phyloP scores from a whole-genome alignment of 140 eudicot genomes.

The Senecio squalidus region DNA sequence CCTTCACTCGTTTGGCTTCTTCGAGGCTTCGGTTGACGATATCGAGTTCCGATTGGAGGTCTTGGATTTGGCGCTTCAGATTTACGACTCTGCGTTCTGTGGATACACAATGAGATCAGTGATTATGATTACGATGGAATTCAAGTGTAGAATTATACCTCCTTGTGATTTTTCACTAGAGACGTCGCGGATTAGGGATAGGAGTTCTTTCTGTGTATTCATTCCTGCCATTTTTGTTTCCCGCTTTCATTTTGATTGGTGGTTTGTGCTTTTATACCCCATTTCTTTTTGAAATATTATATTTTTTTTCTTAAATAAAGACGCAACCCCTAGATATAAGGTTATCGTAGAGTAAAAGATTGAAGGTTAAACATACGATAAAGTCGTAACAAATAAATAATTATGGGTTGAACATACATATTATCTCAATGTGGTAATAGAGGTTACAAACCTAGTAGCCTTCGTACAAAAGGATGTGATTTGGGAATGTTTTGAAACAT shows the following conservation, averaged over 20 bases:
- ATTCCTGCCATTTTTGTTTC: conserved; percentile 52
- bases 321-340: too few species aligned
- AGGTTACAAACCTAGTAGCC: too few species aligned
- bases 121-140: conserved; percentile 8
- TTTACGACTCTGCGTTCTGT: conserved; percentile 60
- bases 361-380: too few species aligned
- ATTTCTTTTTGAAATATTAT: too few species aligned
- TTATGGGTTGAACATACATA: too few species aligned
- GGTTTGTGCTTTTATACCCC: conserved; percentile 10
- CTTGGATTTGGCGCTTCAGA: conserved; percentile 46
- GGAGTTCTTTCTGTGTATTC: conserved; percentile 55
- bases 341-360: too few species aligned
- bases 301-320: too few species aligned
- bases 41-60: conserved; percentile 44
- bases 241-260: conserved; percentile 21
- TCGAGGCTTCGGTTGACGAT: conserved; percentile 45
- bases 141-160: conserved; percentile 28
- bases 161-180: conserved; percentile 77
- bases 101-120: conserved; percentile 5
- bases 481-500: too few species aligned
- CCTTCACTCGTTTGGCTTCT: conserved; percentile 54
- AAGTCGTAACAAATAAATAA: too few species aligned
- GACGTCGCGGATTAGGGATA: conserved; percentile 68
- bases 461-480: too few species aligned
- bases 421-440: too few species aligned